These are phyloP conservation scores for Mycena rebaudengoi DNA, from an alignment of 768 basidiomycete genomes.

Conservation along the genomic window DNA sequence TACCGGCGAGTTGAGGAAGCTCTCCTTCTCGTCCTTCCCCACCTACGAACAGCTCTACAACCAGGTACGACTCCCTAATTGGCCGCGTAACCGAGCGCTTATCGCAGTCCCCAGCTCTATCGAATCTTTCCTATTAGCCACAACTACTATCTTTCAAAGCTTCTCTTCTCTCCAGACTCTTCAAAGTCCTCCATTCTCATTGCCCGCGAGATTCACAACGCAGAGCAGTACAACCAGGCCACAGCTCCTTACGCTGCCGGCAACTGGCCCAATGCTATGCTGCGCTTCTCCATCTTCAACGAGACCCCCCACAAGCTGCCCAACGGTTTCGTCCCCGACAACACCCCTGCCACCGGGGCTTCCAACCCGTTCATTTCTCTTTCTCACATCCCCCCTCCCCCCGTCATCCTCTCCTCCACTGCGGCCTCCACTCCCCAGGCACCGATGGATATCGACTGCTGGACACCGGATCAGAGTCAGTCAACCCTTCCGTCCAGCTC, in stretches of 20 bases:
- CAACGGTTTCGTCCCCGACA: conserved; percentile 17
- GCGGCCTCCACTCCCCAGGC: conserved; percentile 34
- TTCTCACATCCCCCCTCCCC: conserved; percentile 45
- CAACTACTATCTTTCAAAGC: conserved; percentile 68
- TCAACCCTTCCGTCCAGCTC: conserved; percentile 23
- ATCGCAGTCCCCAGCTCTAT: conserved; percentile 60
- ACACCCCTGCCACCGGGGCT: conserved; percentile 11
- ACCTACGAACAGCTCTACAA: conserved; percentile 65
- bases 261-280: conserved; percentile 63
- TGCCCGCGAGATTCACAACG: conserved; percentile 63
- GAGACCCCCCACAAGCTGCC: conserved; percentile 51
- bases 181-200: conserved; percentile 65
- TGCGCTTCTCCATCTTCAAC: conserved; percentile 71
- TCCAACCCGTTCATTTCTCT: conserved; percentile 35
- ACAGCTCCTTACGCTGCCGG: conserved; percentile 59
- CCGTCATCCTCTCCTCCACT: conserved; percentile 42
- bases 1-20: conserved; percentile 68
- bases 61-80: conserved; percentile 57
- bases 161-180: conserved; percentile 75
- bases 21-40: conserved; percentile 70
- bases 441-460: conserved; percentile 31
- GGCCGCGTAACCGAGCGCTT: conserved; percentile 23
- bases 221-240: conserved; percentile 63
- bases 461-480: not conserved
- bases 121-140: conserved; percentile 73